phyloP scores from a whole-genome alignment of 2,329 filamentous ascomycete genomes.

The Lachnellula hyalina region DNA sequence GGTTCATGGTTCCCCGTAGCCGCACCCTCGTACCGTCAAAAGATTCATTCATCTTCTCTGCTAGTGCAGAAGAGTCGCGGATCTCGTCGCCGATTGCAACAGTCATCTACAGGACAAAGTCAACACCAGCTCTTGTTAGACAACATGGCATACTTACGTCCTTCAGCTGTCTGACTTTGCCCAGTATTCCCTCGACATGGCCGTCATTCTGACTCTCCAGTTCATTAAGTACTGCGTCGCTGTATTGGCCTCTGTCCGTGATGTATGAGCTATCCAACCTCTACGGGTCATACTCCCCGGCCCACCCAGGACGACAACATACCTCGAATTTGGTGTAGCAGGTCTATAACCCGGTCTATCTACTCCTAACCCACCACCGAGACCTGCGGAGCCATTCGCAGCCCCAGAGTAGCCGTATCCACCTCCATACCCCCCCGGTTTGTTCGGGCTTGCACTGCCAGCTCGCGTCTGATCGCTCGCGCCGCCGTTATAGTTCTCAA shows the following conservation, averaged over 20 bases:
- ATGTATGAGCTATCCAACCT: slow-evolving; percentile 3
- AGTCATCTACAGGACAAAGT: slow-evolving; percentile 60
- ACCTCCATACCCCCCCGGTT: slow-evolving; percentile 28
- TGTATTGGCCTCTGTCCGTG: slow-evolving; percentile 72
- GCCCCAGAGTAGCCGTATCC: slow-evolving; percentile 48
- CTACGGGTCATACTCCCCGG: background rate
- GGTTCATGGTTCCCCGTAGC: slow-evolving; percentile 88
- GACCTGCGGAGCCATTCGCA: slow-evolving; percentile 28
- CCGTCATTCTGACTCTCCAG: slow-evolving; percentile 93
- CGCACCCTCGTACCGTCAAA: slow-evolving; percentile 82
- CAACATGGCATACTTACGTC: slow-evolving; percentile 53
- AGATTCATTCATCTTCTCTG: slow-evolving; percentile 91
- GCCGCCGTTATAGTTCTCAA: slow-evolving; percentile 65
- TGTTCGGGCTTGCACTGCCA: slow-evolving; percentile 37
- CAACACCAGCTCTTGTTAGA: background rate
- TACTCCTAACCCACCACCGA: slow-evolving; percentile 22
- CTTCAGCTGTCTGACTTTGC: slow-evolving; percentile 86
- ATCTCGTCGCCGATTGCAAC: slow-evolving; percentile 94
- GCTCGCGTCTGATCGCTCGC: slow-evolving; percentile 16
- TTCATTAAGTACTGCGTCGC: slow-evolving; percentile 83
- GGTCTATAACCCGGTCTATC: slow-evolving; percentile 47
- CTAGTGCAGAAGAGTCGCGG: slow-evolving; percentile 77
- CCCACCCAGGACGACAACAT: slow-evolving; percentile 25
- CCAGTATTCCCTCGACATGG: slow-evolving; percentile 83
- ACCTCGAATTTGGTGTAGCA: slow-evolving; percentile 69